Base-by-base conservation (phyloP, 2,329 filamentous ascomycete genomes). In the Cladobotryum protrusum region DNA sequence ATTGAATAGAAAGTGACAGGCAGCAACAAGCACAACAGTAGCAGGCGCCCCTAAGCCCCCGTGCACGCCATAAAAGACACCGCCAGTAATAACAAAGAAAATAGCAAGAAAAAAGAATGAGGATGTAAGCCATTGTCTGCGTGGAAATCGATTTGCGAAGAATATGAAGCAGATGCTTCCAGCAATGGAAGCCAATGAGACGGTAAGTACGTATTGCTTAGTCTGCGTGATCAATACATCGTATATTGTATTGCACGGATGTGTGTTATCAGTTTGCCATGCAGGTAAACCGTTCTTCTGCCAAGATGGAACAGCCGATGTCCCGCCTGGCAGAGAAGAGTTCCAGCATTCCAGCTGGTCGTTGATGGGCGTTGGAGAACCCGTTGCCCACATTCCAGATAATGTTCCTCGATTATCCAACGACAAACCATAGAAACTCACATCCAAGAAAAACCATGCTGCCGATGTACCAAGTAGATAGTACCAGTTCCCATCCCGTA, bases 1-100 rank as follows among this genome's bases (percentile, higher is more conserved):
- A 55, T 80, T 79, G 56, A 79, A 79, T 53, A 76, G 64, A 54
- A 79, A 76, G 52, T 79, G 75, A 37, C 74, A 76, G 13, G 79
- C 61, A 14, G 77, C 75, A 18, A 79, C 75, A 43, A 76, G 66
- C 2, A 72, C 69, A 1, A 79, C 70, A 2, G 74, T 79, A 12
- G 69, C 71, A 1, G 71, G 72, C 1, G 73, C 71, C 1, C 64
- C 67, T 2, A 60, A 19, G 9, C 64, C 66, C 29, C 70, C 71
- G 41, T 70, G 67, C 1, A 76, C 74, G 12, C 67, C 68, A 49
- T 74, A 78, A 57, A 75, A 78, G 8, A 77, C 69, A 19, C 71
- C 71, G 5, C 75, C 75, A 0, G 75, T 77, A 40, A 75, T 62
- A 37, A 77, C 61, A 43, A 78, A 76, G 18, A 77, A 64, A 3